These are phyloP conservation scores for Marasmius fiardii DNA, from an alignment of 1,284 basidiomycete species.

Conservation along the genomic window DNA sequence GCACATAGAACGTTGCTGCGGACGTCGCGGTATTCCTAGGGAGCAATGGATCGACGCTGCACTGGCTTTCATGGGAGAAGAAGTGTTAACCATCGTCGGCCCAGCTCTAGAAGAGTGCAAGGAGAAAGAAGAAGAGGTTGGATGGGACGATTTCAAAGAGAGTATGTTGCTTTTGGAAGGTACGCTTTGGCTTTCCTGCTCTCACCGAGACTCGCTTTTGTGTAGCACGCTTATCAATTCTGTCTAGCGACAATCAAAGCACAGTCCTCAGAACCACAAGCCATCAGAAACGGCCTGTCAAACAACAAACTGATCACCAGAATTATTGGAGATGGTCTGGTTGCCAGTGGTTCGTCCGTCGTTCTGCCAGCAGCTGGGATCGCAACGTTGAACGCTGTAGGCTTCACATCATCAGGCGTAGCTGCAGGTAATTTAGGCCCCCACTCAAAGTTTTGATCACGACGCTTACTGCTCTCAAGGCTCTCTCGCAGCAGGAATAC, in stretches of 20 bases:
- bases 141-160: not conserved
- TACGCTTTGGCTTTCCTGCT: not conserved
- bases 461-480: not conserved
- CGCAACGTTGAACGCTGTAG: not conserved
- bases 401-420: constrained; percentile 1
- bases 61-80: not conserved
- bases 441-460: not conserved
- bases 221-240: no score
- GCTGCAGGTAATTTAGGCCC: not conserved
- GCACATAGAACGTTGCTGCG: not conserved
- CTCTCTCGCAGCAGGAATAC: not conserved
- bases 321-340: not conserved
- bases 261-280: not conserved
- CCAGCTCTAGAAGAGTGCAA: not conserved
- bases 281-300: no score
- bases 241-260: not conserved
- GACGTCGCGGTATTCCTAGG: not conserved
- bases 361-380: not conserved
- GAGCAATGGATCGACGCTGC: not conserved
- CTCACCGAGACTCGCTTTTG: no score
- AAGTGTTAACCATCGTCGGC: not conserved
- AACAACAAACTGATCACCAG: not conserved
- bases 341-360: not conserved
- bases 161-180: not conserved
- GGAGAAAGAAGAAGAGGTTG: not conserved